A percentile compares a stretch with the other conserved stretches of the same genome.
Evolutionary conservation across 2,329 filamentous ascomycete genomes (phyloP).

Genomic region (Talaromyces sp.): DNA sequence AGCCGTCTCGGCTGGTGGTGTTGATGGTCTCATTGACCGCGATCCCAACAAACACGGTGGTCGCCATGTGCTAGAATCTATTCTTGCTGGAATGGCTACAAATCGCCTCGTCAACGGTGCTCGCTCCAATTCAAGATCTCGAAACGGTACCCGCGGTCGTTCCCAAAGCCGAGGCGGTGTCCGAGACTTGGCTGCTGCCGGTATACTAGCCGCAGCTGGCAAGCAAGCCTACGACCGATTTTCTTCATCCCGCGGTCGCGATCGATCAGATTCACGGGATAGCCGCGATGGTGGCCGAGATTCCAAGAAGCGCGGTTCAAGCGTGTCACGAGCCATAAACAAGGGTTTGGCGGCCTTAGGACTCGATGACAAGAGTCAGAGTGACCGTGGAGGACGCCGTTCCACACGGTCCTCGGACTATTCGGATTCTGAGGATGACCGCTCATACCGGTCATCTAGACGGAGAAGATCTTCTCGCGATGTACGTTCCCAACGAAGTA

Average conservation of each 20-base stretch:
- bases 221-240: conserved; percentile 49
- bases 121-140: conserved; percentile 60
- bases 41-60: conserved; percentile 73
- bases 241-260: conserved; percentile 35
- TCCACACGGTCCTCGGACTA: conserved; percentile 35
- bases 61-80: conserved; percentile 79
- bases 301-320: conserved; percentile 45
- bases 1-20: conserved; percentile 78
- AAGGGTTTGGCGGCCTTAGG: conserved; percentile 48
- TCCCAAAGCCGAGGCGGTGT: conserved; percentile 46
- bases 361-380: conserved; percentile 37
- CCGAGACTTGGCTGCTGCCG: conserved; percentile 45
- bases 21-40: conserved; percentile 70
- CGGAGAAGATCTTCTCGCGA: conserved; percentile 42
- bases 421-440: conserved; percentile 47
- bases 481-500: conserved; percentile 40
- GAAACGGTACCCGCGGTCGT: conserved; percentile 36
- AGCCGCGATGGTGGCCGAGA: conserved; percentile 43
- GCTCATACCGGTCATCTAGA: conserved; percentile 33
- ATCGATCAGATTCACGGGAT: conserved; percentile 53
- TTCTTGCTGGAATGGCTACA: conserved; percentile 81
- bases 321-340: conserved; percentile 46
- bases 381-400: conserved; percentile 30
- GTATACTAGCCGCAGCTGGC: conserved; percentile 48
- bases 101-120: conserved; percentile 84